Evolutionary conservation across 1,139 yeast genomes (phyloP).

Genomic region (Lodderomyces orthopsilosis): DNA sequence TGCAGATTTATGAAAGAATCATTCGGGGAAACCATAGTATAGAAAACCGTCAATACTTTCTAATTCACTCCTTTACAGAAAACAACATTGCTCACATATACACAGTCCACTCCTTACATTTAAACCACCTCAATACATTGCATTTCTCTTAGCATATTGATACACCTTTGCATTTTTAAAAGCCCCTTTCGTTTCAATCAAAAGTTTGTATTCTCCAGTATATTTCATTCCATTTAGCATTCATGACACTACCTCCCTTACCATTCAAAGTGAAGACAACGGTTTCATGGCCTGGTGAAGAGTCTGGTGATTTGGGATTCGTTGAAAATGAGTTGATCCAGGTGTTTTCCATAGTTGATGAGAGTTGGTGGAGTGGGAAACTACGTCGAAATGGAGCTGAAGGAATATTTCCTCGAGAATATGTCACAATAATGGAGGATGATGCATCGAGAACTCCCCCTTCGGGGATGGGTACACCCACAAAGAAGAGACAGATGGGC

Average conservation of each 20-base stretch:
- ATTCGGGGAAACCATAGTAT: too few species aligned
- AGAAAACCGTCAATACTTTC: neutral
- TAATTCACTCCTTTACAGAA: neutral
- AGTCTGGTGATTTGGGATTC: constrained; percentile 86
- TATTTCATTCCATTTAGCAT: neutral
- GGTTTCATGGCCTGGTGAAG: constrained; percentile 90
- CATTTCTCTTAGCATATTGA: neutral
- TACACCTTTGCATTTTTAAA: neutral
- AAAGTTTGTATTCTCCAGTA: neutral
- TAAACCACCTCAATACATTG: neutral
- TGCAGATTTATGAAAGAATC: too few species aligned
- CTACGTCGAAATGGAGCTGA: constrained; percentile 75
- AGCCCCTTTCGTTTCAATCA: neutral
- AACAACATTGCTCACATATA: neutral
- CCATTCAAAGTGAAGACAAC: constrained; percentile 77
- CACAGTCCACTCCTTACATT: neutral
- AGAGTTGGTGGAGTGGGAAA: constrained; percentile 90
- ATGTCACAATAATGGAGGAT: constrained; percentile 61
- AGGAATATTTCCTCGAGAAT: constrained; percentile 86
- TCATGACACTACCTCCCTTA: constrained; percentile 27
- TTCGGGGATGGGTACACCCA: constrained; percentile 17
- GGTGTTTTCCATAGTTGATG: constrained; percentile 76
- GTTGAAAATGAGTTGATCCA: constrained; percentile 90
- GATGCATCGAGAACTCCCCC: constrained; percentile 12
- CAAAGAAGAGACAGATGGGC: constrained; percentile 14